Evolutionary conservation across 805 yeast species (phyloP), one percentile per base, ranked within the genome.

Genomic region (Alloascoidea africana): DNA sequence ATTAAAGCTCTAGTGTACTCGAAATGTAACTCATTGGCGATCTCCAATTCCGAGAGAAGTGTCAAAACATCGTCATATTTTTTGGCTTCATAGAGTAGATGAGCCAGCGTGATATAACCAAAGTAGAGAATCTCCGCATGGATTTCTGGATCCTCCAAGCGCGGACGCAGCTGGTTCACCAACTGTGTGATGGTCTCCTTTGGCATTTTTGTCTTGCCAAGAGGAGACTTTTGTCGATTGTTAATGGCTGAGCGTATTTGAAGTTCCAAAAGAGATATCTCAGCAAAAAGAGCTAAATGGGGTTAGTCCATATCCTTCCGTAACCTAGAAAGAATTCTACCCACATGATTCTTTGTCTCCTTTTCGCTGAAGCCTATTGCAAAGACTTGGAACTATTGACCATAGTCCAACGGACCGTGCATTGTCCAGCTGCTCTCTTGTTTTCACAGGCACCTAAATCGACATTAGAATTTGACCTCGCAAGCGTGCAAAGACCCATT

Each of bases 221-320:
- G 33, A 16, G 5, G 32, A 35, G 34, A 35, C 14, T 27, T 35
- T 14, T 5, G 38, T 27, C 17, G 15, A 35, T n/a, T 35, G 17
- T 4, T 15, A 17, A 30, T 35, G 14, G 17, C 15, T 16, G 6
- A 35, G 27, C n/a, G 27, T 36, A 36, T 19, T 47, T 47, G 14
- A 42, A 18, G 16, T 27, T 35, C 38, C 27, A 14, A 14, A 52
- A 2, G 43, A 49, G n/a, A 58, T 59, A 23, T 23, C n/a, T 23
- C 30, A 23, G 30, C 30, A 23, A 23, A 23, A 8, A 23, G n/a
- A 23, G n/a, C 30, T 23, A 23, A 8, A 8, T 23, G 13, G n/a
- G 30, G n/a, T 8, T 8, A 23, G n/a, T n/a, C n/a, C n/a, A n/a
- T n/a, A n/a, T n/a, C n/a, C n/a, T n/a, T n/a, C n/a, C n/a, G n/a